These are phyloP conservation scores for Cardamine resedifolia DNA, from an alignment of 345 rosid species.

Conservation along the genomic window DNA sequence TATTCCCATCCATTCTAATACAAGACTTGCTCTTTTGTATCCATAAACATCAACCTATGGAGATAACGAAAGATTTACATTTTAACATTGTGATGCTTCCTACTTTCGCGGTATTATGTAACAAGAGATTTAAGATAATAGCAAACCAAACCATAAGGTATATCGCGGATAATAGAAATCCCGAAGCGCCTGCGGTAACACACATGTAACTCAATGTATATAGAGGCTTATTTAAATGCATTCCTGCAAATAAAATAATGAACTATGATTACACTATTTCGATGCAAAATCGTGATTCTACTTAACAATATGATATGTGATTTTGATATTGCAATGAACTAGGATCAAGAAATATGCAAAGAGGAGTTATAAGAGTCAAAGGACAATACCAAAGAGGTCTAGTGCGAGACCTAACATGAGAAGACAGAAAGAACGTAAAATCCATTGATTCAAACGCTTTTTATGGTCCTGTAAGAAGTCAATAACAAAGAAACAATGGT, in stretches of 20 bases:
- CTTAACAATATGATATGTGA: not conserved
- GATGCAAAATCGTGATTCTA: not conserved
- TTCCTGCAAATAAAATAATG: slow-evolving; percentile 42
- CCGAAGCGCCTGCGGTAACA: slow-evolving; percentile 74
- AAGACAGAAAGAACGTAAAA: slow-evolving; percentile 53
- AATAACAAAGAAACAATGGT: not conserved
- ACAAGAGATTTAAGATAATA: not conserved
- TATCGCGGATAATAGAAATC: slow-evolving; percentile 62
- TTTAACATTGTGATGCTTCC: not conserved
- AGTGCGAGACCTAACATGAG: slow-evolving; percentile 52
- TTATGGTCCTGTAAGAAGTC: slow-evolving; percentile 55
- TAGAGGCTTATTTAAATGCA: slow-evolving; percentile 84
- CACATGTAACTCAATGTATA: slow-evolving; percentile 78
- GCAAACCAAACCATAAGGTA: slow-evolving; percentile 59
- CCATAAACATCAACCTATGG: slow-evolving; percentile 64
- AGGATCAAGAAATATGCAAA: not conserved
- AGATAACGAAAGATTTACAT: not conserved
- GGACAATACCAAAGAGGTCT: slow-evolving; percentile 53
- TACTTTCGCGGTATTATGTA: not conserved
- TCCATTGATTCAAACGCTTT: slow-evolving; percentile 60
- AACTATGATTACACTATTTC: not conserved
- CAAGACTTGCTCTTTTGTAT: slow-evolving; percentile 44
- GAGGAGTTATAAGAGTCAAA: slow-evolving; percentile 2
- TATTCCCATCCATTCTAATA: slow-evolving; percentile 85
- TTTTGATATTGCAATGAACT: not conserved